Evolutionary conservation across 176 grass and related monocot species (phyloP).

Genomic region (Elymus sibiricus): DNA sequence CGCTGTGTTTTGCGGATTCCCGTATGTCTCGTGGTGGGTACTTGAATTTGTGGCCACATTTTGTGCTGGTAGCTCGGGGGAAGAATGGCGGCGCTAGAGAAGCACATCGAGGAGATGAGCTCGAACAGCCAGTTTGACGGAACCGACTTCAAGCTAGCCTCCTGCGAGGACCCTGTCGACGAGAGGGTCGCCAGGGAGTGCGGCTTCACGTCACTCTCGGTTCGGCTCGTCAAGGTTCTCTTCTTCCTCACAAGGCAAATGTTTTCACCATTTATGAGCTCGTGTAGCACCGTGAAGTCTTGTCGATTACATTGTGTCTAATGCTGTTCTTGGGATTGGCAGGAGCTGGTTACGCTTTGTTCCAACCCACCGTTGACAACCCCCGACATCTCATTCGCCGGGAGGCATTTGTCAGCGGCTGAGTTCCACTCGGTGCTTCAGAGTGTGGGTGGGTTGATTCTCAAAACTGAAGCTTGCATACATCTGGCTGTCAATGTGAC

Average conservation of each 20-base stretch:
- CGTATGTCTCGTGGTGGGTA: neutral
- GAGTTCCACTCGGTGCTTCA: constrained; percentile 80
- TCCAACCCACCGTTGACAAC: constrained; percentile 39
- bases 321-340: constrained; percentile 25
- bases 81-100: constrained; percentile 70
- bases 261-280: neutral
- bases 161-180: constrained; percentile 61
- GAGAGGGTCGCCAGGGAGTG: constrained; percentile 66
- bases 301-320: neutral
- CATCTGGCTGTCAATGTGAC: neutral
- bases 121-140: constrained; percentile 55
- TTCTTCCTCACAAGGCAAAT: neutral
- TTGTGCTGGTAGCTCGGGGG: constrained; percentile 64
- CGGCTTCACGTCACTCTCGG: constrained; percentile 76
- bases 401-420: constrained; percentile 56
- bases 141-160: constrained; percentile 89
- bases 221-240: constrained; percentile 74
- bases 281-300: neutral
- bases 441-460: constrained; percentile 45
- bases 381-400: constrained; percentile 54
- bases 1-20: neutral
- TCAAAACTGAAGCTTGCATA: neutral
- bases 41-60: neutral
- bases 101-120: constrained; percentile 72
- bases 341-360: constrained; percentile 89